phyloP scores from a whole-genome alignment of 441 rosid species.

The Arabidopsis lyrata region DNA sequence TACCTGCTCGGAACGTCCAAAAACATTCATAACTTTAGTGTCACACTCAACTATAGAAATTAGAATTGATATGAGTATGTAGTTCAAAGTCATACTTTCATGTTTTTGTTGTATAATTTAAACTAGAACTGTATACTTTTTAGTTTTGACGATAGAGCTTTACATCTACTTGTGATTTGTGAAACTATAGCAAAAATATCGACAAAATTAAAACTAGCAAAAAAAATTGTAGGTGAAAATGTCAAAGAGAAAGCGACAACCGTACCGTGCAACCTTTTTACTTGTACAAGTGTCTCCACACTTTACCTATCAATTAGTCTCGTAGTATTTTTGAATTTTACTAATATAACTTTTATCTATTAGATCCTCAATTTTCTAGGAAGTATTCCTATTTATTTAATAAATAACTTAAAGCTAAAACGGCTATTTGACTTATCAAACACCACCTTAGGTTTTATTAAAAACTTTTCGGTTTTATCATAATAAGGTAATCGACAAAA shows the following conservation, averaged over 20 bases:
- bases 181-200: not conserved
- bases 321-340: not conserved
- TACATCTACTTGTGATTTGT: constrained; percentile 8
- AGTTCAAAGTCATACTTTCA: constrained; percentile 28
- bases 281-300: constrained; percentile 30
- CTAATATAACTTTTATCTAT: not conserved
- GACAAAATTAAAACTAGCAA: not conserved
- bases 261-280: not conserved
- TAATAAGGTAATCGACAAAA: not conserved
- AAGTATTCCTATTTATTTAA: not conserved
- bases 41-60: constrained; percentile 25
- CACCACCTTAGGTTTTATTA: not conserved
- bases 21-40: constrained; percentile 28
- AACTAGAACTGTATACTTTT: constrained; percentile 1
- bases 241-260: constrained; percentile 8
- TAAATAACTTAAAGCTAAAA: not conserved
- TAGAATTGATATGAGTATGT: constrained; percentile 35
- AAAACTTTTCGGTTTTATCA: constrained; percentile 1
- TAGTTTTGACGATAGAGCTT: constrained; percentile 19
- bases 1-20: constrained; percentile 29
- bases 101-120: not conserved
- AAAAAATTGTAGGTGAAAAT: constrained; percentile 29
- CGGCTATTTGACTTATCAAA: not conserved
- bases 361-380: not conserved
- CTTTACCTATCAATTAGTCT: constrained; percentile 23